Evolutionary conservation across 1,139 yeast genomes (phyloP).

Genomic region (Geotrichum siamense): DNA sequence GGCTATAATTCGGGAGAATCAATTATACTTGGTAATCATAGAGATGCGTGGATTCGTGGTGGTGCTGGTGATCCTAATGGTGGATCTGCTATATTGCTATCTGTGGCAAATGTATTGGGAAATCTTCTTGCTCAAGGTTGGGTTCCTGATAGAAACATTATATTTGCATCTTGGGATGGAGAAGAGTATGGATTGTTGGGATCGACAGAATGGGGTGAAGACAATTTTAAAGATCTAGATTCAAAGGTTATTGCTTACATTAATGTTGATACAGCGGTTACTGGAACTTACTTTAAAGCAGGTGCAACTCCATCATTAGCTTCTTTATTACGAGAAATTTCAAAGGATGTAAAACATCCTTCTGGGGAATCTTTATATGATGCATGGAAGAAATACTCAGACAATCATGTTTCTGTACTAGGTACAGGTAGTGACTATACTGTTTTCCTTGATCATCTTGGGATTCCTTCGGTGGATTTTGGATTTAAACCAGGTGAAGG

Average conservation of each 20-base stretch:
- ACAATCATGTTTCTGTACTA: conserved; percentile 37
- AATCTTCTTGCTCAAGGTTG: conserved; percentile 46
- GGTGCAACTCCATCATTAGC: conserved; percentile 49
- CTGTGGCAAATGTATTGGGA: conserved; percentile 49
- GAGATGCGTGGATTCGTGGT: conserved; percentile 68
- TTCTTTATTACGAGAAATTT: conserved; percentile 37
- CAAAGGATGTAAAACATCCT: conserved; percentile 43
- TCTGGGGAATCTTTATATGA: conserved; percentile 41
- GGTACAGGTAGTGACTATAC: conserved; percentile 69
- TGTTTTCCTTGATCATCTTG: conserved; percentile 57
- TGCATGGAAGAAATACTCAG: conserved; percentile 44
- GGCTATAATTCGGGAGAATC: conserved; percentile 48
- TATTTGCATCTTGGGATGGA: conserved; percentile 68
- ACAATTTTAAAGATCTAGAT: conserved; percentile 38
- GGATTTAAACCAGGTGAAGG: conserved; percentile 42
- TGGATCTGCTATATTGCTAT: conserved; percentile 54
- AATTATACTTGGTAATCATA: conserved; percentile 57
- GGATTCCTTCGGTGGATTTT: conserved; percentile 55
- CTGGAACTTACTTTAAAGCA: conserved; percentile 44
- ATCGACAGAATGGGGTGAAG: conserved; percentile 63
- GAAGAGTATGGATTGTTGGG: conserved; percentile 67
- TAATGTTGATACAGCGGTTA: conserved; percentile 54
- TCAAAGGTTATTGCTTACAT: conserved; percentile 50
- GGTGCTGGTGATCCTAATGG: conserved; percentile 69
- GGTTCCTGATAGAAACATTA: conserved; percentile 53